Percentiles rank a stretch among this genome's conserved stretches.
Evolutionary conservation across 192 early-diverging fungal species (phyloP).

Genomic region (Diversispora epigaea): DNA sequence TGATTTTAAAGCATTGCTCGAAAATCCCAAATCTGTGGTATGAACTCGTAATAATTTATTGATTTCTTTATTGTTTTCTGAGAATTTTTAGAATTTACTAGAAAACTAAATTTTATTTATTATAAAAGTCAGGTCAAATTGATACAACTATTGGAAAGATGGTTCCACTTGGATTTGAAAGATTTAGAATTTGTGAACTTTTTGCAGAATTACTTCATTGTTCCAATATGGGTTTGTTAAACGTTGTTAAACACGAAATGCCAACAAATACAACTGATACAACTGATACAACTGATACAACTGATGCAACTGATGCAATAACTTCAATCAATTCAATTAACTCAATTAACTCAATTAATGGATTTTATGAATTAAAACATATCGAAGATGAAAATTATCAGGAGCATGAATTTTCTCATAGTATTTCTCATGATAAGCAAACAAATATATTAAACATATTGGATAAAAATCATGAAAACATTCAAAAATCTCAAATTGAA

Average conservation of each 20-base stretch:
- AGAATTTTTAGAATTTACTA: background rate
- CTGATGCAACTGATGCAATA: no score
- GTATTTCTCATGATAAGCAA: background rate
- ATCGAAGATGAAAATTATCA: conserved; percentile 20
- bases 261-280: background rate
- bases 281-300: no score
- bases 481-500: conserved; percentile 1
- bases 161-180: conserved; percentile 88
- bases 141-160: conserved; percentile 79
- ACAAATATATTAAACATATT: no score
- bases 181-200: conserved; percentile 94
- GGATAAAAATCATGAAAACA: background rate
- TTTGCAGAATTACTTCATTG: conserved; percentile 97
- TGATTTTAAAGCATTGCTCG: conserved; percentile 77
- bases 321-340: no score
- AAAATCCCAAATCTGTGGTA: conserved; percentile 72
- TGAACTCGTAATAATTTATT: conserved; percentile 9
- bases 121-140: conserved; percentile 51
- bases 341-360: conserved; percentile 25
- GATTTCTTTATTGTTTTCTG: background rate
- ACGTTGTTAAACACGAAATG: conserved; percentile 45
- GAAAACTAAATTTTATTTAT: background rate
- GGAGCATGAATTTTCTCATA: conserved; percentile 3
- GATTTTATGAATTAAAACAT: conserved; percentile 36
- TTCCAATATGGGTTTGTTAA: conserved; percentile 80